Conservation (phyloP, 1,139 yeast species). For the Taphrina populina region DNA sequence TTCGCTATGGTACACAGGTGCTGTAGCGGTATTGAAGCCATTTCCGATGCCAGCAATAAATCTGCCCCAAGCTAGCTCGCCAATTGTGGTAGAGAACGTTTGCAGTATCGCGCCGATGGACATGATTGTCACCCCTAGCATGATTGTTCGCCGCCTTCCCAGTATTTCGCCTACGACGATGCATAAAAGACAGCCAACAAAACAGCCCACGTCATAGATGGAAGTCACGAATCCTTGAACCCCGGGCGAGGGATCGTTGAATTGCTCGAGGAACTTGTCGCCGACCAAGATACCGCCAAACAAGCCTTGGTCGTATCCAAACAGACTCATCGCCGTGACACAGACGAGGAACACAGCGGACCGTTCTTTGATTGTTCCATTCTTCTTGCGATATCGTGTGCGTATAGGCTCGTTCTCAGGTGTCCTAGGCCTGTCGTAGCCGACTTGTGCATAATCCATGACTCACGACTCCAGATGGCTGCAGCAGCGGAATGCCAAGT, state of each 20-base stretch:
- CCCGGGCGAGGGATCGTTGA: slow-evolving; percentile 38
- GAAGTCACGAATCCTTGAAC: slow-evolving; percentile 35
- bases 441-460: slow-evolving; percentile 28
- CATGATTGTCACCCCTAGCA: slow-evolving; percentile 52
- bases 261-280: slow-evolving; percentile 38
- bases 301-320: slow-evolving; percentile 41
- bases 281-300: slow-evolving; percentile 41
- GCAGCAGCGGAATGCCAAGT: too few species aligned
- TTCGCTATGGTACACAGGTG: slow-evolving; percentile 80
- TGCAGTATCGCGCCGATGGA: slow-evolving; percentile 54
- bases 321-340: slow-evolving; percentile 33
- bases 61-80: slow-evolving; percentile 56
- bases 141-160: slow-evolving; percentile 54
- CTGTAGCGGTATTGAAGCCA: slow-evolving; percentile 65
- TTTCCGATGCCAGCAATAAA: slow-evolving; percentile 58
- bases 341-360: slow-evolving; percentile 25
- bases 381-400: slow-evolving; percentile 25
- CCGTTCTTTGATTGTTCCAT: slow-evolving; percentile 27
- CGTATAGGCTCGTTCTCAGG: slow-evolving; percentile 22
- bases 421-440: slow-evolving; percentile 16
- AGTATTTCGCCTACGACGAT: slow-evolving; percentile 52
- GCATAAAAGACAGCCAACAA: slow-evolving; percentile 55
- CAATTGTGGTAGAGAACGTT: slow-evolving; percentile 49
- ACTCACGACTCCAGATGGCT: too few species aligned
- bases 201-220: slow-evolving; percentile 48